phyloP scores from a whole-genome alignment of 2,329 filamentous ascomycete genomes.

The Apiospora aurea region DNA sequence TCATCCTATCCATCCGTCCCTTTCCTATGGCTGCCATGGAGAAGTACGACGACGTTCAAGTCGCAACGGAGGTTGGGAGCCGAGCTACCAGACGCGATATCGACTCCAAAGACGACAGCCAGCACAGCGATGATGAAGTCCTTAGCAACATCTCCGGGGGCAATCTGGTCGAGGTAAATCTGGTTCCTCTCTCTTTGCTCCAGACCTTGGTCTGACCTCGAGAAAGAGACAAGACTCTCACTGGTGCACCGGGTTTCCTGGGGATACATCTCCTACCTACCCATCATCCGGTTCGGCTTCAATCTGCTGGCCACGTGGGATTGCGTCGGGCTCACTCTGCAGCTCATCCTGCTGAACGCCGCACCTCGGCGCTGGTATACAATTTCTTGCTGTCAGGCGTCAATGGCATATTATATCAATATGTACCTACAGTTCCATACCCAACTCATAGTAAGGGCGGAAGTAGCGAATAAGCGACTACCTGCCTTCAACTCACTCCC shows the following conservation, averaged over 20 bases:
- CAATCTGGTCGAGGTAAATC: slow-evolving; percentile 3
- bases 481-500: too few relatives aligned
- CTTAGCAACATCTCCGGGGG: not conserved
- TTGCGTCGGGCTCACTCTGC: slow-evolving; percentile 24
- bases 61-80: not conserved
- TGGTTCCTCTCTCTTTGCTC: not conserved
- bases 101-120: not conserved
- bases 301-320: slow-evolving; percentile 24
- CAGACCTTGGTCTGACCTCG: too few relatives aligned
- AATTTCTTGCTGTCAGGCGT: not conserved
- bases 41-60: not conserved
- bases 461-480: not conserved
- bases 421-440: not conserved
- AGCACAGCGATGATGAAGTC: not conserved
- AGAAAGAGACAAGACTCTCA: not conserved
- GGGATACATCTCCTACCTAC: slow-evolving; percentile 25
- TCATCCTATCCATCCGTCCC: not conserved
- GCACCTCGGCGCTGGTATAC: slow-evolving; percentile 14
- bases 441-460: not conserved
- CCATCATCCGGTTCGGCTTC: slow-evolving; percentile 24
- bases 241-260: not conserved
- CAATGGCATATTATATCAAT: not conserved
- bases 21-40: not conserved
- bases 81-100: not conserved
- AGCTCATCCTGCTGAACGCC: slow-evolving; percentile 25